Evolutionary conservation across 1,284 basidiomycete genomes (phyloP).

Genomic region (Rhodotorula glutinis): DNA sequence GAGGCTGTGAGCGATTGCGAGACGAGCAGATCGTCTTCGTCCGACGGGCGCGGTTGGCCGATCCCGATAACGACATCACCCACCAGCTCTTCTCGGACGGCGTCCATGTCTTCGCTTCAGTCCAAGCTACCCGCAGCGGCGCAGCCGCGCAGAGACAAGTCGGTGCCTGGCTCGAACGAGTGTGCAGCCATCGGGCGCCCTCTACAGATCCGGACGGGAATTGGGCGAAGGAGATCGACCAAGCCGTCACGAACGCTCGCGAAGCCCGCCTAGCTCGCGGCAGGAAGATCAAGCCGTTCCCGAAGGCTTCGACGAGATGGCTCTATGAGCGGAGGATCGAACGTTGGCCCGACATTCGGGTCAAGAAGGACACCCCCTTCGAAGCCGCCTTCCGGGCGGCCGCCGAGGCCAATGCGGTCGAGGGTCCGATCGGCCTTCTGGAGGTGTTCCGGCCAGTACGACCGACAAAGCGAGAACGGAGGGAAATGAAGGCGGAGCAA

Average conservation of each 20-base stretch:
- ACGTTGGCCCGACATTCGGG: background rate
- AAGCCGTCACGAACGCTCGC: background rate
- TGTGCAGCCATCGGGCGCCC: background rate
- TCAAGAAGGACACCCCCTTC: background rate
- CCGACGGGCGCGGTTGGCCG: conserved; percentile 46
- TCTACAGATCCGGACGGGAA: background rate
- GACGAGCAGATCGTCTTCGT: conserved; percentile 49
- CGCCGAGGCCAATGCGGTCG: background rate
- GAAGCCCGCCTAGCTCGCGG: background rate
- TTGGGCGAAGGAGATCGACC: background rate
- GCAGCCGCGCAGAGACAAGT: conserved; percentile 1
- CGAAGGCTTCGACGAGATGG: background rate
- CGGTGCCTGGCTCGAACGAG: conserved; percentile 5
- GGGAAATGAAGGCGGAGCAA: background rate
- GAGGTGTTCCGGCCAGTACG: conserved; percentile 4
- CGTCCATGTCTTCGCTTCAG: conserved; percentile 24
- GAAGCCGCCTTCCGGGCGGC: conserved; percentile 5
- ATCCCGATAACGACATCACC: conserved; percentile 40
- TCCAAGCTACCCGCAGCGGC: background rate
- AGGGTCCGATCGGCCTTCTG: background rate
- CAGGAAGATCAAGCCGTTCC: background rate
- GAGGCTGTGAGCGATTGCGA: conserved; percentile 48
- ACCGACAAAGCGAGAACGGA: background rate
- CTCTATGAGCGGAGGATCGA: conserved; percentile 1
- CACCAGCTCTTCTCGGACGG: conserved; percentile 26